Conservation (phyloP, 257 asterid genomes). For the Handroanthus guayacan region DNA sequence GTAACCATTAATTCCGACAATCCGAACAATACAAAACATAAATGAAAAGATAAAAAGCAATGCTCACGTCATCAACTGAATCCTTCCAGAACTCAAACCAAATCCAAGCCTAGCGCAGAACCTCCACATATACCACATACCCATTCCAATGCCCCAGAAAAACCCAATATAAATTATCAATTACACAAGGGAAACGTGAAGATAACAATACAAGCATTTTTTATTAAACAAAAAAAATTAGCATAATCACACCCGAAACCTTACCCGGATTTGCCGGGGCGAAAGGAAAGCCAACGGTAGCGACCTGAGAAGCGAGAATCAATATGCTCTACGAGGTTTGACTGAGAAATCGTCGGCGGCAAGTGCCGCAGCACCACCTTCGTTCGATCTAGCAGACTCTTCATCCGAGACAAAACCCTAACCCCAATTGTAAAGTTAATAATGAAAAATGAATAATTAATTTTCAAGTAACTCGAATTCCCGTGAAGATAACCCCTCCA, state of each 20-base stretch:
- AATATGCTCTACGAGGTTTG: constrained; percentile 83
- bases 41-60: not conserved
- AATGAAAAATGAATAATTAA: constrained; percentile 15
- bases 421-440: constrained; percentile 41
- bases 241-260: constrained; percentile 37
- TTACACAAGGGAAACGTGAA: not conserved
- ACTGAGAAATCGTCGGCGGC: constrained; percentile 96
- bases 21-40: not conserved
- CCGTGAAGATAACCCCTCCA: constrained; percentile 40
- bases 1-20: not conserved
- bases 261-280: constrained; percentile 86
- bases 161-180: constrained; percentile 8
- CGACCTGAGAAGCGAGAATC: constrained; percentile 89
- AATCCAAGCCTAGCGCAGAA: constrained; percentile 27
- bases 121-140: not conserved
- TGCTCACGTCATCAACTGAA: constrained; percentile 12
- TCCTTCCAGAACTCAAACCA: not conserved
- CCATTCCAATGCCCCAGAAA: constrained; percentile 1
- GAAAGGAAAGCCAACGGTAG: constrained; percentile 75
- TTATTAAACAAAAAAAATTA: not conserved
- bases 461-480: constrained; percentile 38
- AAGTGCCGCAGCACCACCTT: constrained; percentile 99
- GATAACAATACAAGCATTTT: not conserved
- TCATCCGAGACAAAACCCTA: constrained; percentile 88
- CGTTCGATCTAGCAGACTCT: constrained; percentile 92